Base-by-base conservation (phyloP, 2,329 filamentous ascomycete species). In the Ophiocordyceps robertsii region DNA sequence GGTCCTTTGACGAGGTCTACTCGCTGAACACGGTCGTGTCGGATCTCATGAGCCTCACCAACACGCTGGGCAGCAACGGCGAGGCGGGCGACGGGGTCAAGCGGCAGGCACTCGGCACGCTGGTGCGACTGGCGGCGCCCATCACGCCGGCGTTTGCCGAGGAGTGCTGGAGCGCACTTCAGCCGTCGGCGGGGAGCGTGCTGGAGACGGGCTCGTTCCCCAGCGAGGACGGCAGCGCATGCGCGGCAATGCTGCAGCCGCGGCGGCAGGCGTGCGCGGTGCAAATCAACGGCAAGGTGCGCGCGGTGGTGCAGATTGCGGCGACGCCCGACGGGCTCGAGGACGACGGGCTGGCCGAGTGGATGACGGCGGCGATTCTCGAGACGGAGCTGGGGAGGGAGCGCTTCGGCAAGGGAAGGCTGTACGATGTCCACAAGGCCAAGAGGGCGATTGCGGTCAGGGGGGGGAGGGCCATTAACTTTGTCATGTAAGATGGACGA, bases 1-100 rank as follows among this genome's bases (percentile, higher is more conserved):
- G 69, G 6, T 81, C 84, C 2, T 81, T 88, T 53, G 70, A 80
- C 19, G 72, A 75, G 40, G 78, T 87, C 1, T 84, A 88, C 56
- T 72, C 82, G 1, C 69, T 95, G 42, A 95, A 94, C 63, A 93
- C 86, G 0, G 72, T 85, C 9, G 73, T 94, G 16, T 92, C 85
- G 2, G 82, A 90, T 53, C 68, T 95, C 13, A 95, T 87, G 72
- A 77, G 75, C 36, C 69, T 94, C 14, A 89, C 85, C 4, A 94
- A 94, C 57, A 61, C 67, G 1, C 63, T 88, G 13, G 58, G 70
- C 29, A 70, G 70, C 4, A 62, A 69, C 13, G 48, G 59, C 1
- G 46, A 60, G 2, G 61, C 61, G 3, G 64, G 67, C 32, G 51
- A 56, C 4, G 40, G 61, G 5, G 54, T 84, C 49, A 65, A 63